These are phyloP conservation scores for Spergularia marina DNA, from an alignment of 148 eudicot genomes.

Conservation along the genomic window DNA sequence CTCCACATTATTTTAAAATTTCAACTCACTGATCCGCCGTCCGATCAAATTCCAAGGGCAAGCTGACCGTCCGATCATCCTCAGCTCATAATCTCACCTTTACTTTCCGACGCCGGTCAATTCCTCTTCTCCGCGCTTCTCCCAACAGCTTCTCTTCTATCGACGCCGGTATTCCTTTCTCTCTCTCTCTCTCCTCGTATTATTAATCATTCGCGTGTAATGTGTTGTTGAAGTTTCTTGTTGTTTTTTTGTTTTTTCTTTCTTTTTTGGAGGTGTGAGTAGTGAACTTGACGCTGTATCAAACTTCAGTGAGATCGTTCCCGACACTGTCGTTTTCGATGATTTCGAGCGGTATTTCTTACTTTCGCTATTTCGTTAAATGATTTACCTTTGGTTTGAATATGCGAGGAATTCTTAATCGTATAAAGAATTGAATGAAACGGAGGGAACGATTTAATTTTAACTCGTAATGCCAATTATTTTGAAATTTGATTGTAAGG, in stretches of 20 bases:
- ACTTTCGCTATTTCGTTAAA: too few relatives aligned
- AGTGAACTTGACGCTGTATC: constrained; percentile 81
- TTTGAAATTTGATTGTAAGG: background rate
- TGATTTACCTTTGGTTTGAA: too few relatives aligned
- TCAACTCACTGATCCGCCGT: constrained; percentile 1
- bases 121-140: constrained; percentile 59
- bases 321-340: constrained; percentile 93
- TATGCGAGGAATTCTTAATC: too few relatives aligned
- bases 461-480: too few relatives aligned
- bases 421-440: too few relatives aligned
- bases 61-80: constrained; percentile 30
- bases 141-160: constrained; percentile 43
- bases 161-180: constrained; percentile 41
- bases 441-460: too few relatives aligned
- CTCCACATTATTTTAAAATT: background rate
- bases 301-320: constrained; percentile 83
- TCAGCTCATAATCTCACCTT: constrained; percentile 32
- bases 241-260: background rate
- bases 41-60: constrained; percentile 33
- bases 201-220: background rate
- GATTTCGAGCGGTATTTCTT: constrained; percentile 72
- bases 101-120: constrained; percentile 35
- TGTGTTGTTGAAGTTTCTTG: background rate
- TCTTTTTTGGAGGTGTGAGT: constrained; percentile 40
- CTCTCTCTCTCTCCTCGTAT: background rate